Evolutionary conservation across 2,329 filamentous ascomycete genomes (phyloP), one percentile per base, ranked within the genome.

Genomic region (Cladophialophora exuberans): DNA sequence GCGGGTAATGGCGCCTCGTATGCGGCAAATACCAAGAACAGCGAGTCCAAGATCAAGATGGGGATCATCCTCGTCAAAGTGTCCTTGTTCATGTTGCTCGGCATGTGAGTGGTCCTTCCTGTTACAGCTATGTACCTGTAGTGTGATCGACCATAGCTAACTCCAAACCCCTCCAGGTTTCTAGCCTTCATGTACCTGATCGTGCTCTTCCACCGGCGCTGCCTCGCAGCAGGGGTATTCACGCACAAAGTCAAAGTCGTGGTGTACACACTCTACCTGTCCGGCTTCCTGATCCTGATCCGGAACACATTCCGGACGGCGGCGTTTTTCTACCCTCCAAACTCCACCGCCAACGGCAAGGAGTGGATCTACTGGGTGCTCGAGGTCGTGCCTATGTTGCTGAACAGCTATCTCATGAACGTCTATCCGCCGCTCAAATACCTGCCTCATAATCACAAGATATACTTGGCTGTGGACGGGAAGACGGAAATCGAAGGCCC

Each of bases 311-410:
- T 78, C 55, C 78, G 81, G 4, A 74, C 78, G 0, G 76, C 81
- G 17, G 78, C 83, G 54, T 79, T 77, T 49, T 75, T 76, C 58
- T 54, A 70, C 65, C 39, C 61, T 5, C 57, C 51, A 31, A 31
- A 57, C 56, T 70, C 72, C 65, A 65, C 70, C 54, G 67, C 69
- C 44, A 60, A 64, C 62, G 59, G 72, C 53, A 65, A 74, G 48
- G 80, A 83, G 52, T 74, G 73, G 63, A 79, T 76, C 59, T 79
- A 82, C 57, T 83, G 77, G 74, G 68, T 82, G 26, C 81, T 83
- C 54, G 81, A 83, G 60, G 74, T 72, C 3, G 64, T 69, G 2
- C 73, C 81, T 47, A 81, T 83, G 74, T 75, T 79, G 15, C 57
- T 73, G 44, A 81, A 81, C 57, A 78, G 76, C 10, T 70, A 73